Evolutionary conservation across 441 rosid species (phyloP), one percentile per base, ranked within the genome.

Genomic region (Croton setiger): DNA sequence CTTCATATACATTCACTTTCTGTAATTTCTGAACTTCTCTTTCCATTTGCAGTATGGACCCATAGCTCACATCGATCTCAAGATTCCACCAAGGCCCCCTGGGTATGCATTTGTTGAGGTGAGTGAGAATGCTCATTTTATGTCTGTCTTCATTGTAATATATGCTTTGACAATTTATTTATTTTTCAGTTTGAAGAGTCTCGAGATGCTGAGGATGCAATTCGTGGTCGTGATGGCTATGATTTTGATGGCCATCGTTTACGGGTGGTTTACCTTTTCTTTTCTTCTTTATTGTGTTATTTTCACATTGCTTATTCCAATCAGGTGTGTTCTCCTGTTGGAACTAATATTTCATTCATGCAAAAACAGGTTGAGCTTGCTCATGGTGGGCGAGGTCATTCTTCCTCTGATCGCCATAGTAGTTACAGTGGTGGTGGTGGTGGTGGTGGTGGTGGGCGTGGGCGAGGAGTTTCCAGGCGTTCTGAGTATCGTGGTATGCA

Each of bases 91-190:
- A 37, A 85, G 97, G 64, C 97, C 97, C 20, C 99, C 98, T 6
- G 98, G 98, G 76, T 94, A 90, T 79, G 98, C 97, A 23, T 94
- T 94, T 70, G 93, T 94, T 48, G 97, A 90, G 97, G 99, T 94
- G 64, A 63, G 82, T 47, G 45, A 45, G 39, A 4, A 31, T 64
- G 11, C 39, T 11, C 15, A 5, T 41, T 27, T 7, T 18, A 18
- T 1, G 9, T 18, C 13, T n/a, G 23, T 64, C 58, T 9, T 57
- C 54, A 13, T 64, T 69, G 27, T 18, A 51, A 48, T 52, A 18
- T 39, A 39, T 57, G 0, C 23, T 68, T 36, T 63, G 17, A 41
- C 58, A n/a, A n/a, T 17, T 74, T 18, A 8, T 54, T 10, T 10
- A 27, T 27, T 71, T 67, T 79, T 74, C 76, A 95, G 98, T 95